Conservation (phyloP, 164 flowering plant species). For the Nymphaea thermarum region DNA sequence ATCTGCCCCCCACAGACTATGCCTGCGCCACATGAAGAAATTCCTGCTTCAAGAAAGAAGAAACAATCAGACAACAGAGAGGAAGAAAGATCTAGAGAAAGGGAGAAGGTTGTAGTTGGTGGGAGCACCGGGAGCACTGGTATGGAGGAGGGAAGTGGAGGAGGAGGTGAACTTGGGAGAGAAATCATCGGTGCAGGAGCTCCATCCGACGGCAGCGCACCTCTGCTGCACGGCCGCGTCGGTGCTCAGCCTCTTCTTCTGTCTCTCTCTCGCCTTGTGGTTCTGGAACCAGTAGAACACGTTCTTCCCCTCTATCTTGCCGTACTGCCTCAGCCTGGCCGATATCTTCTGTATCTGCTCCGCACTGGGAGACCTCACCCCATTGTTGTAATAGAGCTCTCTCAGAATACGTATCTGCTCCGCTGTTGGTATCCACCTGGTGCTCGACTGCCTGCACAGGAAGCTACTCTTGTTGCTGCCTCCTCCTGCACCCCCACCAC, state of each 20-base stretch:
- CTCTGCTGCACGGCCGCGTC: conserved; percentile 20
- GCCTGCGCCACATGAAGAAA: conserved; percentile 9
- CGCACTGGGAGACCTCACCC: conserved; percentile 79
- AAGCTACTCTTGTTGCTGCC: conserved; percentile 26
- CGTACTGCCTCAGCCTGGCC: conserved; percentile 70
- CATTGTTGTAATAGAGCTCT: conserved; percentile 87
- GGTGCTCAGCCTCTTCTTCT: conserved; percentile 62
- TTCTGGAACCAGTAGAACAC: conserved; percentile 99
- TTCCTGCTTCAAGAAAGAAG: neutral
- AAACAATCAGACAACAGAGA: neutral
- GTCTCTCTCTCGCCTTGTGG: conserved; percentile 94
- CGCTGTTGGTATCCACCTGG: conserved; percentile 90
- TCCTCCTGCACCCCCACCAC: conserved; percentile 18
- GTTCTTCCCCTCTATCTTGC: conserved; percentile 95
- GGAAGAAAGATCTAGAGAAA: neutral
- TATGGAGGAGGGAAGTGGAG: neutral
- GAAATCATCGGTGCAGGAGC: neutral
- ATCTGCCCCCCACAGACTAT: conserved; percentile 34
- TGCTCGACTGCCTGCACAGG: conserved; percentile 65
- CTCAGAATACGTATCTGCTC: conserved; percentile 89
- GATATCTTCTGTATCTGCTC: conserved; percentile 92
- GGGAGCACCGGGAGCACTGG: neutral
- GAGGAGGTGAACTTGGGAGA: conserved; percentile 17
- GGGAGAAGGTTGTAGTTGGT: neutral
- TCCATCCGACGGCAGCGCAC: conserved; percentile 4